Base-by-base conservation (phyloP, 805 yeast genomes). In the Clavispora phyllophila region DNA sequence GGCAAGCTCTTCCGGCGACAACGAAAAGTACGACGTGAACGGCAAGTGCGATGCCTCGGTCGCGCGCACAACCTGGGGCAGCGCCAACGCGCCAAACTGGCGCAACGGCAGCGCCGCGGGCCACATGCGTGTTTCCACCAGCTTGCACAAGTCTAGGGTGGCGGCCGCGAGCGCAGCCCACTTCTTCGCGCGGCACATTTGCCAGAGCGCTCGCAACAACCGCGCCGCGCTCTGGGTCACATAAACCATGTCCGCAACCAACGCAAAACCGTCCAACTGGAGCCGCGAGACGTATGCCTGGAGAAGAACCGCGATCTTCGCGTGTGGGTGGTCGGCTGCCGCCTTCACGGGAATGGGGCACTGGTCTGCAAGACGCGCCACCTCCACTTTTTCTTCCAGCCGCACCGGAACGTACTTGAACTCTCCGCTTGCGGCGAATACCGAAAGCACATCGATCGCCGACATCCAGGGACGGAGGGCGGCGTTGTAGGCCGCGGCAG, bases 201-300 rank as follows among this genome's bases (percentile, higher is more conserved):
- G 96, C 58, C 76, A 81, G 48, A 95, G 75, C 0, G 98, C 97
- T 44, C 97, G 68, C 43, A 90, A 69, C 29, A 93, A 62, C 57
- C 99, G 75, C 3, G 95, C 91, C 1, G 96, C 97, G 32, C 95
- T 87, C 61, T 93, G 98, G 0, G 93, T 85, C 32, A 93, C 79
- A 58, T 87, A 93, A 3, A 87, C 73, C 96, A 90, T 88, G 66
- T 93, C 99, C 0, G 96, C 81, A 75, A 84, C 80, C 46, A 95
- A 64, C 0, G 97, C 96, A 66, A 87, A 87, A 0, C 98, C 98
- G 0, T 85, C 93, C 14, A 93, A 67, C 9, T 71, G 66, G 19
- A 90, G 66, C 28, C 82, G 65, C 1, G 96, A 85, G n/a, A 93
- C 86, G 54, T 86, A 88, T 0, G 96, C 78, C 57, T 93, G 99